phyloP scores from a whole-genome alignment of 2,329 filamentous ascomycete genomes.

The Trichoderma endophyticum region DNA sequence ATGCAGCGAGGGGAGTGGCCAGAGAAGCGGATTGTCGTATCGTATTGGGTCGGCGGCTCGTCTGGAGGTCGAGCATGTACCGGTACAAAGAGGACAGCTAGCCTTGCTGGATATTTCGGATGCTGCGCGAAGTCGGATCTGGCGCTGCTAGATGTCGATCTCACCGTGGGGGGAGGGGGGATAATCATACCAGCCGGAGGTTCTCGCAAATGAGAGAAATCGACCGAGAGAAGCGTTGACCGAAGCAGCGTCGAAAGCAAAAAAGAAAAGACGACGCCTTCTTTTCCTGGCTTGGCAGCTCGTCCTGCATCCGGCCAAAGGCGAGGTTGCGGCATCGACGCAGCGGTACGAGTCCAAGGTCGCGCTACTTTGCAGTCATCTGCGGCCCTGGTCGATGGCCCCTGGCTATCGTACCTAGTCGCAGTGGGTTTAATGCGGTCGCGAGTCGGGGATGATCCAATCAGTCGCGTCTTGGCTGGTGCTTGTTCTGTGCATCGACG shows the following conservation, averaged over 20 bases:
- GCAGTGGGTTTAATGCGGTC: conserved; percentile 7
- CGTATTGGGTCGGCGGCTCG: not conserved
- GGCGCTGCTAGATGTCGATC: conserved; percentile 12
- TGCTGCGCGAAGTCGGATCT: conserved; percentile 16
- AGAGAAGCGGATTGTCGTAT: not conserved
- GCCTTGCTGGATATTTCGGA: not conserved
- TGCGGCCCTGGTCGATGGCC: conserved; percentile 12
- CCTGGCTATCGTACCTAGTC: conserved; percentile 15
- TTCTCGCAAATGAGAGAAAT: not conserved
- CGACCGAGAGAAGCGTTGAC: not conserved
- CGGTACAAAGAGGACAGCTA: not conserved
- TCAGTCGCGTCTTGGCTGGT: conserved; percentile 21
- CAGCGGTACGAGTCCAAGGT: conserved; percentile 2
- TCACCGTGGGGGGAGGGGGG: not conserved
- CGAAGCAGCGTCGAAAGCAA: conserved; percentile 2
- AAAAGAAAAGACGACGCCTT: not conserved
- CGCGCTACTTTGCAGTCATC: conserved; percentile 16
- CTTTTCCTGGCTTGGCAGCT: conserved; percentile 3
- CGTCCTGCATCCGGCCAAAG: conserved; percentile 16
- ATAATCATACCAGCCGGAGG: not conserved
- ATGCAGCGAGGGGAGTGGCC: conserved; percentile 7
- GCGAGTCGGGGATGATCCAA: conserved; percentile 26
- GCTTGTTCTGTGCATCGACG: conserved; percentile 27
- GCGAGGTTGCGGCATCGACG: conserved; percentile 2
- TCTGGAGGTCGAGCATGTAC: not conserved